A percentile compares a stretch with the other conserved stretches of the same genome.
Evolutionary conservation across 2,329 filamentous ascomycete species (phyloP).

Genomic region (Cryoendolithus antarcticus): DNA sequence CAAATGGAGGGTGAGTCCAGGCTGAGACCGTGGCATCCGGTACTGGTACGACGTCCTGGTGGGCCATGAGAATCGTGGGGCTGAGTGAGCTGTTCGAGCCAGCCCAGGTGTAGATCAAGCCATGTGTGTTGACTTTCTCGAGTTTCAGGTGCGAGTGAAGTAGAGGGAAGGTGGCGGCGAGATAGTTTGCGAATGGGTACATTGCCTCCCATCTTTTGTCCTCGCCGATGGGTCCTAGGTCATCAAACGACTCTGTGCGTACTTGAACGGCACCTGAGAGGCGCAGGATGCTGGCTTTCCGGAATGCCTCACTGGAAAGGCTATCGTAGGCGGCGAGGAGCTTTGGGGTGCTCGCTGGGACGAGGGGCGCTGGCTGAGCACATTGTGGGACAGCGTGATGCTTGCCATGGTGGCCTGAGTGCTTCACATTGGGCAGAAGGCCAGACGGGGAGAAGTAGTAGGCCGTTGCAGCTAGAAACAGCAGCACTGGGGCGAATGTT

Average conservation of each 20-base stretch:
- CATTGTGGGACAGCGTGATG: slow-evolving; percentile 11
- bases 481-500: slow-evolving; percentile 7
- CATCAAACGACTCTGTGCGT: slow-evolving; percentile 44
- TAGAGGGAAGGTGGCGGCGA: slow-evolving; percentile 42
- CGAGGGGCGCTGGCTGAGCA: slow-evolving; percentile 17
- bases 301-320: slow-evolving; percentile 19
- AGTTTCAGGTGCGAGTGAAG: slow-evolving; percentile 19
- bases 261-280: slow-evolving; percentile 45
- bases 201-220: slow-evolving; percentile 45
- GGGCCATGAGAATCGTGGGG: slow-evolving; percentile 41
- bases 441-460: slow-evolving; percentile 1
- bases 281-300: slow-evolving; percentile 29
- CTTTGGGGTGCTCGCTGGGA: slow-evolving; percentile 14
- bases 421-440: no score
- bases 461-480: slow-evolving; percentile 3
- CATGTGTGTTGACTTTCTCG: slow-evolving; percentile 50
- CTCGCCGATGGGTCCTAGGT: slow-evolving; percentile 41
- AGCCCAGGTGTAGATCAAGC: slow-evolving; percentile 47
- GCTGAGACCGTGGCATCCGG: slow-evolving; percentile 28
- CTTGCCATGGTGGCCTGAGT: no score
- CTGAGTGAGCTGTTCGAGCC: slow-evolving; percentile 43
- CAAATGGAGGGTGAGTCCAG: slow-evolving; percentile 45
- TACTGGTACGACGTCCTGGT: slow-evolving; percentile 46
- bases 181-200: slow-evolving; percentile 36
- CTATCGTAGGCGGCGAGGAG: slow-evolving; percentile 19